phyloP scores from a whole-genome alignment of 208 protist genomes.

The Trichomonas tenax region DNA sequence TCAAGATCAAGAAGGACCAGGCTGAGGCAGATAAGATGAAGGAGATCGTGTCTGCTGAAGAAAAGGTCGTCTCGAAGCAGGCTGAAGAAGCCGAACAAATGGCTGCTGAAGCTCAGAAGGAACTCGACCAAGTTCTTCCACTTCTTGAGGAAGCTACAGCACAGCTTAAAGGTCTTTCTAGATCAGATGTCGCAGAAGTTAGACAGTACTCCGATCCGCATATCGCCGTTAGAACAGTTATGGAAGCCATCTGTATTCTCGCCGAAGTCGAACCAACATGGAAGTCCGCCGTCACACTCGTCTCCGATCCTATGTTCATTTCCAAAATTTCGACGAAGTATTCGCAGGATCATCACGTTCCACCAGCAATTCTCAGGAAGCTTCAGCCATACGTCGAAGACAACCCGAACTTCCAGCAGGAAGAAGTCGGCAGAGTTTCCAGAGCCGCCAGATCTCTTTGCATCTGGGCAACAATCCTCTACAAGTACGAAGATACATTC shows the following conservation, averaged over 20 bases:
- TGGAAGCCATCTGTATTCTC: conserved; percentile 82
- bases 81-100: conserved; percentile 64
- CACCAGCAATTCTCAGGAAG: background rate
- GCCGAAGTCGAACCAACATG: conserved; percentile 59
- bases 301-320: conserved; percentile 73
- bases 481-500: conserved; percentile 46
- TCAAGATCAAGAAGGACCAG: conserved; percentile 66
- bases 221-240: conserved; percentile 70
- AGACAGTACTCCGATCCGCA: conserved; percentile 76
- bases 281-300: conserved; percentile 58
- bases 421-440: conserved; percentile 70
- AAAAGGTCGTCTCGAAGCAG: conserved; percentile 45
- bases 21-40: conserved; percentile 52
- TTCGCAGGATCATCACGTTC: conserved; percentile 56
- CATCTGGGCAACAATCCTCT: conserved; percentile 74
- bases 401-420: conserved; percentile 70
- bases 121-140: conserved; percentile 76
- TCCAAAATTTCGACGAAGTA: conserved; percentile 66
- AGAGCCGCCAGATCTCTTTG: conserved; percentile 75
- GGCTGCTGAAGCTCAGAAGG: conserved; percentile 63
- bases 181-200: conserved; percentile 76
- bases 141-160: conserved; percentile 67
- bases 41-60: conserved; percentile 58
- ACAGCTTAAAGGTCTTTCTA: conserved; percentile 66
- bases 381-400: conserved; percentile 9